These are phyloP conservation scores for Rhizophlyctis rosea DNA, from an alignment of 192 early-diverging fungal genomes.

Conservation along the genomic window DNA sequence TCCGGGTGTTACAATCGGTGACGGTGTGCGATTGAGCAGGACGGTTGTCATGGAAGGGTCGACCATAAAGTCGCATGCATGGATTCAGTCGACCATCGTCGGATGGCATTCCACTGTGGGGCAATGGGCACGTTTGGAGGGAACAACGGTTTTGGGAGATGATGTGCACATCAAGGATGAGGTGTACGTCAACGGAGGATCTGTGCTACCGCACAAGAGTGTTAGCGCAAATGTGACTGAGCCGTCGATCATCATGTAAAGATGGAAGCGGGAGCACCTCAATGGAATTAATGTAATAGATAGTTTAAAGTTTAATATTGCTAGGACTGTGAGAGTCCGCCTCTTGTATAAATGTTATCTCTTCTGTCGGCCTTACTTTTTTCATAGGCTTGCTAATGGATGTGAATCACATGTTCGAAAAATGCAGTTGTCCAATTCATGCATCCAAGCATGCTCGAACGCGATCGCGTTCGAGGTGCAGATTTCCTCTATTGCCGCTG, in stretches of 20 bases:
- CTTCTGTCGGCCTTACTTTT: too few species aligned
- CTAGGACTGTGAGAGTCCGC: too few species aligned
- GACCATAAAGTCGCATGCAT: slow-evolving; percentile 83
- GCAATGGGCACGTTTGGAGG: slow-evolving; percentile 92
- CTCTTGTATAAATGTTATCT: too few species aligned
- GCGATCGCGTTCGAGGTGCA: too few species aligned
- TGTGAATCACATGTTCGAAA: too few species aligned
- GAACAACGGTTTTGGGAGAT: slow-evolving; percentile 92
- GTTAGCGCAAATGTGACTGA: slow-evolving; percentile 85
- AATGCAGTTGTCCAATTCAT: too few species aligned
- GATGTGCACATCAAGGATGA: slow-evolving; percentile 95
- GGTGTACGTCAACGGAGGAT: slow-evolving; percentile 89
- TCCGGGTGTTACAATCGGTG: slow-evolving; percentile 83
- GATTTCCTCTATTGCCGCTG: too few species aligned
- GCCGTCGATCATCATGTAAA: slow-evolving; percentile 91
- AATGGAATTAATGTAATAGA: too few species aligned
- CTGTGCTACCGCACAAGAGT: slow-evolving; percentile 95
- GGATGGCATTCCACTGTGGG: slow-evolving; percentile 97
- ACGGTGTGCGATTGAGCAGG: slow-evolving; percentile 89
- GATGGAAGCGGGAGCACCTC: too few species aligned
- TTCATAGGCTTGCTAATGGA: background rate
- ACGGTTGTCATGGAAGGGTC: slow-evolving; percentile 85
- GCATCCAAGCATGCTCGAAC: too few species aligned
- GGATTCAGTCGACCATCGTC: slow-evolving; percentile 86
- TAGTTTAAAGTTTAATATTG: too few species aligned